These are phyloP conservation scores for Thermothelomyces thermophilus DNA, from an alignment of 2,329 filamentous ascomycete genomes.

Conservation along the genomic window DNA sequence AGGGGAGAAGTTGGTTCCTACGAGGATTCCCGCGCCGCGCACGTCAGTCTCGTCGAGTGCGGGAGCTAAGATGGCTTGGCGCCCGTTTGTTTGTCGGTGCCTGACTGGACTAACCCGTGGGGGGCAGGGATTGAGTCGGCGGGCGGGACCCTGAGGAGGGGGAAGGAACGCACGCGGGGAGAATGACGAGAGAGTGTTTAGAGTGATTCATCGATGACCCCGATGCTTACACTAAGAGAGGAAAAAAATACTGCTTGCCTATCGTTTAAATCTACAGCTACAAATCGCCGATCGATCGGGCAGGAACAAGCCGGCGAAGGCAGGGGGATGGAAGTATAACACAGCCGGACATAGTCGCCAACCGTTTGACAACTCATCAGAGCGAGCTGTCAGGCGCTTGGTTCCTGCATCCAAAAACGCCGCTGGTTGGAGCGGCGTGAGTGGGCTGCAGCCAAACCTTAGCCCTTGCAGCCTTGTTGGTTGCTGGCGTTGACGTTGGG, in stretches of 20 bases:
- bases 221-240: too few species aligned
- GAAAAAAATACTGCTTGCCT: too few species aligned
- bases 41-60: neutral
- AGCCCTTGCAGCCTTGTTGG: neutral
- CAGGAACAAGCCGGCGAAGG: neutral
- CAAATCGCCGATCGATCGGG: neutral
- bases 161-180: neutral
- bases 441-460: too few species aligned
- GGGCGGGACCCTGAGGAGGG: neutral
- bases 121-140: neutral
- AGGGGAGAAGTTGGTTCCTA: neutral
- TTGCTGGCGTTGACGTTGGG: slow-evolving; percentile 15
- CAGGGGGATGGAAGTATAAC: too few species aligned
- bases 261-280: too few species aligned
- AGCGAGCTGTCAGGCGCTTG: neutral
- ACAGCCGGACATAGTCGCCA: too few species aligned
- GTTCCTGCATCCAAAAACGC: slow-evolving; percentile 4
- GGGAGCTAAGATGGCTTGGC: slow-evolving; percentile 9
- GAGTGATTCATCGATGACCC: too few species aligned
- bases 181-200: too few species aligned
- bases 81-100: neutral
- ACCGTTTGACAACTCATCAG: neutral
- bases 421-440: neutral
- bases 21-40: slow-evolving; percentile 1
- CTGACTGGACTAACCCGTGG: neutral